phyloP scores from a whole-genome alignment of 2,329 filamentous ascomycete species.

The Sporothrix pallida region DNA sequence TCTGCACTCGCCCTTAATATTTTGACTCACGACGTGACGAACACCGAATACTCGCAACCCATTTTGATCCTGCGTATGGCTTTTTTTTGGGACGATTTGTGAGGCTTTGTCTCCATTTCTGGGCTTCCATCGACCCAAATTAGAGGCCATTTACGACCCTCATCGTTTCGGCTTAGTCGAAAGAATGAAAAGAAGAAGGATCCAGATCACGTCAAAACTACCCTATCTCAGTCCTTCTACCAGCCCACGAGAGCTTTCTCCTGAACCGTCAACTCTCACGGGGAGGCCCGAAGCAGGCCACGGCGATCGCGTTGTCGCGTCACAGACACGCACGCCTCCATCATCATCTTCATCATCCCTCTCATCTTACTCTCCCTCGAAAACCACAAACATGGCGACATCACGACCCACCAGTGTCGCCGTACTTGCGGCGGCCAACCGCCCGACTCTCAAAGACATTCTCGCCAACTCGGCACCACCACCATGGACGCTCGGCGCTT shows the following conservation, averaged over 20 bases:
- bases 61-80: slow-evolving; percentile 1
- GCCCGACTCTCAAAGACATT: slow-evolving; percentile 82
- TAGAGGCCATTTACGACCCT: neutral
- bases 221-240: slow-evolving; percentile 51
- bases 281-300: slow-evolving; percentile 49
- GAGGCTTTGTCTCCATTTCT: neutral
- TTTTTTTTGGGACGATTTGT: neutral
- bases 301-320: slow-evolving; percentile 40
- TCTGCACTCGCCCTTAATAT: too few relatives aligned
- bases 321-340: slow-evolving; percentile 27
- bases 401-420: slow-evolving; percentile 59
- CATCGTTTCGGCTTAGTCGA: neutral
- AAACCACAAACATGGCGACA: slow-evolving; percentile 48
- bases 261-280: slow-evolving; percentile 53
- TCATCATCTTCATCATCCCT: slow-evolving; percentile 28
- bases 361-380: neutral
- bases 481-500: slow-evolving; percentile 88
- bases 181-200: slow-evolving; percentile 47
- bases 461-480: slow-evolving; percentile 82
- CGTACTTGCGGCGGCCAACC: slow-evolving; percentile 51
- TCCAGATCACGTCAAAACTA: slow-evolving; percentile 47
- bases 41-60: neutral
- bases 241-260: slow-evolving; percentile 49
- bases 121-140: neutral
- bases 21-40: neutral